These are phyloP conservation scores for Xylariaceae sp. DNA, from an alignment of 2,329 filamentous ascomycete genomes.

Conservation along the genomic window DNA sequence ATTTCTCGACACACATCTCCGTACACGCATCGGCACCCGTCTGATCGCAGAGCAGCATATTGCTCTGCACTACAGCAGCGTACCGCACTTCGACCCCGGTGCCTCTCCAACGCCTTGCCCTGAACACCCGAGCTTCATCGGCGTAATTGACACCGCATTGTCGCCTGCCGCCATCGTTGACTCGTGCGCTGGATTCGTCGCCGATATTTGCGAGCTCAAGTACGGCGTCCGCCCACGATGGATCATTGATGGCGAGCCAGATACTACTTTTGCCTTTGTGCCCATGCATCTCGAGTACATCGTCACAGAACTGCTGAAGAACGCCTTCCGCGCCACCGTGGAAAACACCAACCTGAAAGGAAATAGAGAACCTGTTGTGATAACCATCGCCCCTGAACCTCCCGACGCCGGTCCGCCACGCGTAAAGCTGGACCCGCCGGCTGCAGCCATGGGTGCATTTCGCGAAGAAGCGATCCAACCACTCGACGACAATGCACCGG, in stretches of 20 bases:
- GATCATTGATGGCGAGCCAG: constrained; percentile 77
- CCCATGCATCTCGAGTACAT: constrained; percentile 98
- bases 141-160: constrained; percentile 89
- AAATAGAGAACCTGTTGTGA: constrained; percentile 76
- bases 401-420: constrained; percentile 28
- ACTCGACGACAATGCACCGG: constrained; percentile 65
- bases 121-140: constrained; percentile 69
- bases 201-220: constrained; percentile 93
- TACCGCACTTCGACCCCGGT: constrained; percentile 63
- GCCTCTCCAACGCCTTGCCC: constrained; percentile 48
- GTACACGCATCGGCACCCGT: constrained; percentile 88
- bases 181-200: constrained; percentile 83
- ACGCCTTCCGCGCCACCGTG: constrained; percentile 89
- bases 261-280: constrained; percentile 87
- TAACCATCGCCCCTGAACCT: constrained; percentile 79
- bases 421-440: constrained; percentile 34
- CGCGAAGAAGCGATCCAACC: constrained; percentile 49
- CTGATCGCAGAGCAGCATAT: constrained; percentile 96
- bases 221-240: constrained; percentile 84
- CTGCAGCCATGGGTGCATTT: constrained; percentile 38
- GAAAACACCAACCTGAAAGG: constrained; percentile 60
- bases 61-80: constrained; percentile 70
- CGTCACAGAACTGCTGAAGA: constrained; percentile 92
- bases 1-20: constrained; percentile 90
- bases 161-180: constrained; percentile 78